A percentile compares a stretch with the other conserved stretches of the same genome.
Conservation (phyloP, 768 basidiomycete species). For the Chalciporus sphaerocephalus region DNA sequence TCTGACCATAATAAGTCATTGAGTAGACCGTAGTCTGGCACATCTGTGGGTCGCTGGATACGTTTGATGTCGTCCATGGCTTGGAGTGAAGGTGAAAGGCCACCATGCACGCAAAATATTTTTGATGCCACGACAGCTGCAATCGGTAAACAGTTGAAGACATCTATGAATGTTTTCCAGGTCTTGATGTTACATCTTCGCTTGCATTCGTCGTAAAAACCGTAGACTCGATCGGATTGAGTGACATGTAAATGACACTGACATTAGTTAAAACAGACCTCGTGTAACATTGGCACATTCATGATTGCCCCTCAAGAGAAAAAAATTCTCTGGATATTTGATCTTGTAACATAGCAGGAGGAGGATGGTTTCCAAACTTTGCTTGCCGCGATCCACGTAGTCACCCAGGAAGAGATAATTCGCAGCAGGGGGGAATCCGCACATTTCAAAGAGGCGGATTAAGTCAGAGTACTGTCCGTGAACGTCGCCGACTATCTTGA, state of each 20-base stretch:
- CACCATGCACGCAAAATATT: slow-evolving; percentile 98
- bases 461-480: slow-evolving; percentile 99
- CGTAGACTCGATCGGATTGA: slow-evolving; percentile 66
- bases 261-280: slow-evolving; percentile 50
- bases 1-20: slow-evolving; percentile 98
- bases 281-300: slow-evolving; percentile 99
- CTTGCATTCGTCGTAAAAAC: slow-evolving; percentile 99
- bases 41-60: slow-evolving; percentile 96
- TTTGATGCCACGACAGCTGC: slow-evolving; percentile 98
- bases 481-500: slow-evolving; percentile 99
- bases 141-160: slow-evolving; percentile 98
- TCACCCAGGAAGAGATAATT: slow-evolving; percentile 99
- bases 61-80: slow-evolving; percentile 99
- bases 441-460: slow-evolving; percentile 98
- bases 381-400: slow-evolving; percentile 98
- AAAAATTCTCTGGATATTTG: slow-evolving; percentile 99
- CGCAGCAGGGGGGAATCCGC: slow-evolving; percentile 93
- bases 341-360: slow-evolving; percentile 98
- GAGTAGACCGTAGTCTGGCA: slow-evolving; percentile 95
- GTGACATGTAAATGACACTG: slow-evolving; percentile 10
- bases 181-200: slow-evolving; percentile 99
- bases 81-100: slow-evolving; percentile 87
- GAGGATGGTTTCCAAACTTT: slow-evolving; percentile 96
- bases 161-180: slow-evolving; percentile 99
- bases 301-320: slow-evolving; percentile 95